A percentile compares a stretch with the other conserved stretches of the same genome.
Evolutionary conservation across 2,329 filamentous ascomycete species (phyloP).

Genomic region (Pseudodiploospora longispora): DNA sequence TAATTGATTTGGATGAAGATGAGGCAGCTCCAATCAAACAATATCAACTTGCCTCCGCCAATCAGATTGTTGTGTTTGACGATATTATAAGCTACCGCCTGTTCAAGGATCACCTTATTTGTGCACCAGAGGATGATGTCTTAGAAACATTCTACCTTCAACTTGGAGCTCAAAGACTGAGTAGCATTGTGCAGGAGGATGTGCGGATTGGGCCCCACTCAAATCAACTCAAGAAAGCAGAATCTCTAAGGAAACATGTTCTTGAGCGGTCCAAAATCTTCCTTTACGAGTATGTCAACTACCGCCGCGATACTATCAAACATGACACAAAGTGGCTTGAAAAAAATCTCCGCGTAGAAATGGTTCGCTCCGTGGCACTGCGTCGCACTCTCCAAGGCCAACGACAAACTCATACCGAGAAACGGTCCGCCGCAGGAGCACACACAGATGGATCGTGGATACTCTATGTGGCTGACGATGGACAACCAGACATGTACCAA

Average conservation of each 20-base stretch:
- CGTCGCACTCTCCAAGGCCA: conserved; percentile 68
- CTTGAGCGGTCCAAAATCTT: conserved; percentile 86
- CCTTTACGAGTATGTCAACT: conserved; percentile 65
- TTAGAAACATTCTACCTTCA: conserved; percentile 79
- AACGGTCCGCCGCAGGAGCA: conserved; percentile 62
- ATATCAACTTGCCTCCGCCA: conserved; percentile 67
- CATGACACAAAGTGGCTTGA: conserved; percentile 89
- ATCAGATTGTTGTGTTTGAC: conserved; percentile 69
- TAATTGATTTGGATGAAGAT: conserved; percentile 49
- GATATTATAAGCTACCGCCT: conserved; percentile 84
- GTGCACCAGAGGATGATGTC: conserved; percentile 80
- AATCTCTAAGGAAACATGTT: conserved; percentile 68
- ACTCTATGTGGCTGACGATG: conserved; percentile 65
- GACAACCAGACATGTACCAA: conserved; percentile 77
- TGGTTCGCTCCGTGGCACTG: conserved; percentile 71
- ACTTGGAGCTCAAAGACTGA: conserved; percentile 71
- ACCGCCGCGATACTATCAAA: conserved; percentile 68
- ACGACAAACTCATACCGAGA: conserved; percentile 62
- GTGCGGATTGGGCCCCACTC: conserved; percentile 60
- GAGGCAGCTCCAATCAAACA: conserved; percentile 62
- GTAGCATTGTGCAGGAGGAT: conserved; percentile 70
- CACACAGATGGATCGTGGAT: conserved; percentile 48
- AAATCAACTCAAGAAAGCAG: conserved; percentile 59
- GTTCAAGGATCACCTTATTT: conserved; percentile 78
- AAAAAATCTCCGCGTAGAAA: conserved; percentile 68